Percentiles rank a stretch among this genome's conserved stretches.
phyloP scores from a whole-genome alignment of 805 yeast species.

The Saitoella complicata region DNA sequence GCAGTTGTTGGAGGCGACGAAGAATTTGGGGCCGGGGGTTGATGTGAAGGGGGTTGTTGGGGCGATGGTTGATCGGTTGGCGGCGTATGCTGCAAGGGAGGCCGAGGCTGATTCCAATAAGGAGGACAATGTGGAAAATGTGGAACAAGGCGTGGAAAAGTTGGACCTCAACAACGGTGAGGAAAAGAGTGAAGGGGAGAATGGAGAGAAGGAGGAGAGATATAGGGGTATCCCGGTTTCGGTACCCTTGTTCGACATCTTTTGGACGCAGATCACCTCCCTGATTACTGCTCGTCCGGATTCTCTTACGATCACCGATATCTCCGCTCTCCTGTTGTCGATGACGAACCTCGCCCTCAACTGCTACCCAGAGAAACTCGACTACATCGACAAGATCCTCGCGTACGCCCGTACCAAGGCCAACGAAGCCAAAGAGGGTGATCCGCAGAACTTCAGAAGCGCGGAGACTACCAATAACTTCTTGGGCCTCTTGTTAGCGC shows the following conservation, averaged over 20 bases:
- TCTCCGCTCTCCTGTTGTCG: slow-evolving; percentile 47
- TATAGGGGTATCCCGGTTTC: slow-evolving; percentile 6
- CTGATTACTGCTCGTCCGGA: slow-evolving; percentile 45
- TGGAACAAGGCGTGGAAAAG: slow-evolving; percentile 8
- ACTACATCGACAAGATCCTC: slow-evolving; percentile 46
- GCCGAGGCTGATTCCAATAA: slow-evolving; percentile 13
- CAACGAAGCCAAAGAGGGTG: slow-evolving; percentile 15
- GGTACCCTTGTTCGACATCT: slow-evolving; percentile 37
- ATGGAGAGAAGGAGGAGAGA: slow-evolving; percentile 3
- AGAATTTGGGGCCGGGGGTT: slow-evolving; percentile 55
- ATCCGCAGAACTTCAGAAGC: slow-evolving; percentile 15
- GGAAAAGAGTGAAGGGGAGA: slow-evolving; percentile 3
- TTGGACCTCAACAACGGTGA: slow-evolving; percentile 13
- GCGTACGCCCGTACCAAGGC: slow-evolving; percentile 26
- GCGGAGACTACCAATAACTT: slow-evolving; percentile 14
- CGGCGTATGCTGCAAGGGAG: slow-evolving; percentile 34
- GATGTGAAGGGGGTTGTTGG: slow-evolving; percentile 47
- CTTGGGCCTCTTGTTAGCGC: slow-evolving; percentile 20
- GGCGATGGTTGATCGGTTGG: slow-evolving; percentile 53
- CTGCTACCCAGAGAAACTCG: slow-evolving; percentile 47
- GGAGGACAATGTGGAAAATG: background rate
- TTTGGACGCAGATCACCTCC: slow-evolving; percentile 48
- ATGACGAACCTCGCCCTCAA: slow-evolving; percentile 45
- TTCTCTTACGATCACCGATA: slow-evolving; percentile 43
- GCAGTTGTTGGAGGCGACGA: slow-evolving; percentile 45